These are phyloP conservation scores for Litchi chinensis DNA, from an alignment of 345 rosid genomes.

Conservation along the genomic window DNA sequence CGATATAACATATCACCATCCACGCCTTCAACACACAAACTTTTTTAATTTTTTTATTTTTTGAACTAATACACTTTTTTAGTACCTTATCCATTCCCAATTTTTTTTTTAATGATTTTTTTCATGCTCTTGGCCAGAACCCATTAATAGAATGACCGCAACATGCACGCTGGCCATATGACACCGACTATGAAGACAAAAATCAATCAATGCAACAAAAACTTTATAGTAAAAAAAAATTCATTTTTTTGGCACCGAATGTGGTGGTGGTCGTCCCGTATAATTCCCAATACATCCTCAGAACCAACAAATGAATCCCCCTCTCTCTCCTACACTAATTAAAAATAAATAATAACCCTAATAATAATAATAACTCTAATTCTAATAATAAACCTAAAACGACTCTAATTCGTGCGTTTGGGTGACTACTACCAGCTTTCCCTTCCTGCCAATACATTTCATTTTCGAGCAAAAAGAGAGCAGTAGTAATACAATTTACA, in stretches of 20 bases:
- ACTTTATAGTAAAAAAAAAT: background rate
- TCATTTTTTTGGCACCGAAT: constrained; percentile 25
- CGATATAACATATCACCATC: background rate
- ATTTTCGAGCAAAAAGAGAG: background rate
- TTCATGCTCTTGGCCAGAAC: background rate
- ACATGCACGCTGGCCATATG: background rate
- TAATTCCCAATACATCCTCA: background rate
- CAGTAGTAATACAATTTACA: background rate
- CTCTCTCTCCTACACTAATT: constrained; percentile 10
- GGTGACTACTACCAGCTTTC: background rate
- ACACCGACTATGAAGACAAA: constrained; percentile 16
- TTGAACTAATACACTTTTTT: background rate
- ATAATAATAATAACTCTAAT: background rate
- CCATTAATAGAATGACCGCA: background rate
- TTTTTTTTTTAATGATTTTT: background rate
- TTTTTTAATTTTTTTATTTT: too few relatives aligned
- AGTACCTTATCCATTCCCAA: constrained; percentile 12
- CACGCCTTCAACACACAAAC: background rate
- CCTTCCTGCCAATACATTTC: background rate
- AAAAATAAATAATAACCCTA: background rate
- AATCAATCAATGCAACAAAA: background rate
- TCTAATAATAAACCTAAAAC: constrained; percentile 4
- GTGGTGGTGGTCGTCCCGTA: constrained; percentile 16
- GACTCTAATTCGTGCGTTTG: background rate
- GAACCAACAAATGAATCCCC: constrained; percentile 38